Percentiles rank a stretch among this genome's conserved stretches.
Evolutionary conservation across 306 rosid genomes (phyloP).

Genomic region (Trifolium repens): DNA sequence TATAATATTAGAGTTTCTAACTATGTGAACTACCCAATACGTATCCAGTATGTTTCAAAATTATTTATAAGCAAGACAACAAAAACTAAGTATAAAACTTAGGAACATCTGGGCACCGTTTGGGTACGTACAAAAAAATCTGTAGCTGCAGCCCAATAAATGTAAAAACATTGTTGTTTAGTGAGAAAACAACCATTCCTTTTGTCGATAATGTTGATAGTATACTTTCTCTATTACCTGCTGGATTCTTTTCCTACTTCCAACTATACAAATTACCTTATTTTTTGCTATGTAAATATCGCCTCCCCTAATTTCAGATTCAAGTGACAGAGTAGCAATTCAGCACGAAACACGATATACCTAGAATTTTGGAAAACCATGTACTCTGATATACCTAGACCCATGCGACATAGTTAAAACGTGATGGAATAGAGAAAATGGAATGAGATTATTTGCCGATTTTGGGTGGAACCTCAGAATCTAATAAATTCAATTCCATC

Average conservation of each 20-base stretch:
- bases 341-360: neutral
- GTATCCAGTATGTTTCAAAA: neutral
- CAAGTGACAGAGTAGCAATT: neutral
- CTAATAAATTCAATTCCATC: neutral
- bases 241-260: neutral
- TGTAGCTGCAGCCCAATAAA: neutral
- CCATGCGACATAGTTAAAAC: neutral
- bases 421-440: neutral
- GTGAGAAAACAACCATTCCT: neutral
- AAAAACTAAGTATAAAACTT: neutral
- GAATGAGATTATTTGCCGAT: neutral
- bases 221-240: neutral
- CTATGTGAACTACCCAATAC: no score
- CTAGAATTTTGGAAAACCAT: neutral
- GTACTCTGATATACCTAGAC: neutral
- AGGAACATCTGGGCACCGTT: neutral
- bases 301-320: neutral
- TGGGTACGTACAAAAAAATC: neutral
- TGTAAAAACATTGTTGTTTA: neutral
- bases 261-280: neutral
- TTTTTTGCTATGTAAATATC: neutral
- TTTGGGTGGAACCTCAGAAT: neutral
- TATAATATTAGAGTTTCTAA: no score
- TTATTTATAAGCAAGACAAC: neutral
- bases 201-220: neutral